phyloP scores from a whole-genome alignment of 257 asterid species.

The Solanum chilense region DNA sequence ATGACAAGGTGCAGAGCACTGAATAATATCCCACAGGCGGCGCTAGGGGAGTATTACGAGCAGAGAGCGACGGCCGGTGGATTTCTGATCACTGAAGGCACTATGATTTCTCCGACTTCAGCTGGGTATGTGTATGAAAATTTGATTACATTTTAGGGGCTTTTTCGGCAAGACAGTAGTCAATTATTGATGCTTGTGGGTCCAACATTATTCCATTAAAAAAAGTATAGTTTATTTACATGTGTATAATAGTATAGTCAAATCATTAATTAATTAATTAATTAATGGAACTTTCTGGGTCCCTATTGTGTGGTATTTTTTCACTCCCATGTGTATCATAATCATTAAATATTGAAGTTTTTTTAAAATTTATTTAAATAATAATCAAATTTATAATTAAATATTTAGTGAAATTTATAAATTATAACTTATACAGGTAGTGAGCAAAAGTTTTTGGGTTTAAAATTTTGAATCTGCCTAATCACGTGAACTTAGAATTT shows the following conservation, averaged over 20 bases:
- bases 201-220: background rate
- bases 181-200: background rate
- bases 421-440: background rate
- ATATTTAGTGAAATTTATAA: background rate
- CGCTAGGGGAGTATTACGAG: constrained; percentile 56
- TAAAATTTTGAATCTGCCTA: background rate
- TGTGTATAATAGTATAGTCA: background rate
- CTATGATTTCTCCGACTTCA: constrained; percentile 71
- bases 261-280: background rate
- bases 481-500: background rate
- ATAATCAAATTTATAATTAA: too few relatives aligned
- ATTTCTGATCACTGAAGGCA: constrained; percentile 89
- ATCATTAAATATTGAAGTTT: too few relatives aligned
- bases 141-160: background rate
- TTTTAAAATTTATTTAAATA: too few relatives aligned
- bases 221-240: background rate
- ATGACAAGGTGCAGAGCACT: constrained; percentile 93
- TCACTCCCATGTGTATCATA: too few relatives aligned
- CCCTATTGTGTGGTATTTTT: background rate
- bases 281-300: background rate
- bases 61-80: constrained; percentile 90
- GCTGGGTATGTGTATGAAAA: constrained; percentile 59
- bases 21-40: constrained; percentile 48
- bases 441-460: background rate
- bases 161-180: background rate